Base-by-base conservation (phyloP, 768 basidiomycete genomes). In the Clitopilus hobsonii region DNA sequence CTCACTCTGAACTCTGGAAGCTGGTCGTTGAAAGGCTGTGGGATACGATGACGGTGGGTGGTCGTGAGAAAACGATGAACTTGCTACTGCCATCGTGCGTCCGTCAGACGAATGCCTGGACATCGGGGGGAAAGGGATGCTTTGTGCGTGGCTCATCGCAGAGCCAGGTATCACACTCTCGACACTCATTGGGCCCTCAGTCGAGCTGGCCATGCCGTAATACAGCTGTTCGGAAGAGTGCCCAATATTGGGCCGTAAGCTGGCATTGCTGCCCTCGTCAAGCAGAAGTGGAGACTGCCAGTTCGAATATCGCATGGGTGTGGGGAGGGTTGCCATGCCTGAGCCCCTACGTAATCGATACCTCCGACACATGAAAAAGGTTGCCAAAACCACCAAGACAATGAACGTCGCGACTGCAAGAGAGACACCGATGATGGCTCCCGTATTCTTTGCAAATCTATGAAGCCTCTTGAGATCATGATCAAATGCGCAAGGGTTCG, bases 361-460 rank as follows among this genome's bases (percentile, higher is more conserved):
- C 22, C 66, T 59, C 49, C 60, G 62, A 52, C 74, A 75, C 1
- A 60, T 58, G 23, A 68, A 70, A 53, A 74, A 72, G 23, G 70
- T 58, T 23, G 67, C 27, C 10, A 74, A 26, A 30, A 71, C 61
- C 24, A 65, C 58, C 7, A 69, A 24, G 16, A 75, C 58, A 18
- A 75, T 59, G 26, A 57, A 57, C 41, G 65, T 38, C 2, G 67
- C 61, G 22, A 60, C 64, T 1, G 70, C 64, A 3, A 77, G 38
- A 5, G 71, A 65, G 26, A 76, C 68, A 2, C 71, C 74, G 16
- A 75, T 66, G 32, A 75, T 71, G 8, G 69, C 75, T 10, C 67
- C 71, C 2, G 72, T 74, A 51, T 74, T 71, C 18, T 63, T 66
- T 1, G 70, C 64, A 52, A 76, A 73, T 24, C 74, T 74, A 32